Evolutionary conservation across 805 yeast species (phyloP).

Genomic region (Huiozyma sinensis): DNA sequence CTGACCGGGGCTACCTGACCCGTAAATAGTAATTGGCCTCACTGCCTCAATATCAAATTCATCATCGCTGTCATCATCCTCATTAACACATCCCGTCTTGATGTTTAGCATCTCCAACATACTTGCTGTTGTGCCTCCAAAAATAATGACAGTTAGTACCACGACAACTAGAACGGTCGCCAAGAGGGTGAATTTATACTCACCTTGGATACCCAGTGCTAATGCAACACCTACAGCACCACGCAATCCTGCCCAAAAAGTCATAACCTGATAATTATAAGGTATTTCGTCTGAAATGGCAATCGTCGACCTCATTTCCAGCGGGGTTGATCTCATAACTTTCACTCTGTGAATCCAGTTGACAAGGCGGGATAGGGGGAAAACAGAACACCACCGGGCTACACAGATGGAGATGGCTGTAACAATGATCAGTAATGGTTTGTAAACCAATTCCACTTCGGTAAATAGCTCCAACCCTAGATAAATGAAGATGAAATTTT

Average conservation of each 20-base stretch:
- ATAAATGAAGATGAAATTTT: slow-evolving; percentile 92
- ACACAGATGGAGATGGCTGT: slow-evolving; percentile 85
- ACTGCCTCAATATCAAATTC: slow-evolving; percentile 89
- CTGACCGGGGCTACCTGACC: slow-evolving; percentile 2
- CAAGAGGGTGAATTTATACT: slow-evolving; percentile 71
- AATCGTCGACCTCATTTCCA: slow-evolving; percentile 13
- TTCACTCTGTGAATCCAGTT: slow-evolving; percentile 67
- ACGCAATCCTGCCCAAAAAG: slow-evolving; percentile 97
- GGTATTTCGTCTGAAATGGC: slow-evolving; percentile 78
- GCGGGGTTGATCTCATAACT: slow-evolving; percentile 31
- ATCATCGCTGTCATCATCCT: slow-evolving; percentile 70
- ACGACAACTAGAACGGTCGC: slow-evolving; percentile 97
- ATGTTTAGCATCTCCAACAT: slow-evolving; percentile 94
- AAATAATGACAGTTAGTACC: slow-evolving; percentile 86
- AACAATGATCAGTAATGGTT: slow-evolving; percentile 84
- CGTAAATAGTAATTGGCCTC: slow-evolving; percentile 9
- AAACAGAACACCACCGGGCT: slow-evolving; percentile 95
- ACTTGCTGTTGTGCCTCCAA: slow-evolving; percentile 97
- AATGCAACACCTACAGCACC: slow-evolving; percentile 99
- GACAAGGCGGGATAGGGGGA: slow-evolving; percentile 78
- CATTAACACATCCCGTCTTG: slow-evolving; percentile 81
- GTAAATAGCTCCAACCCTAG: slow-evolving; percentile 91
- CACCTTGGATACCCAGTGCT: slow-evolving; percentile 96
- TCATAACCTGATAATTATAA: slow-evolving; percentile 95
- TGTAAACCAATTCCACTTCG: slow-evolving; percentile 88